These are phyloP conservation scores for Nemania serpens DNA, from an alignment of 2,329 filamentous ascomycete species.

Conservation along the genomic window DNA sequence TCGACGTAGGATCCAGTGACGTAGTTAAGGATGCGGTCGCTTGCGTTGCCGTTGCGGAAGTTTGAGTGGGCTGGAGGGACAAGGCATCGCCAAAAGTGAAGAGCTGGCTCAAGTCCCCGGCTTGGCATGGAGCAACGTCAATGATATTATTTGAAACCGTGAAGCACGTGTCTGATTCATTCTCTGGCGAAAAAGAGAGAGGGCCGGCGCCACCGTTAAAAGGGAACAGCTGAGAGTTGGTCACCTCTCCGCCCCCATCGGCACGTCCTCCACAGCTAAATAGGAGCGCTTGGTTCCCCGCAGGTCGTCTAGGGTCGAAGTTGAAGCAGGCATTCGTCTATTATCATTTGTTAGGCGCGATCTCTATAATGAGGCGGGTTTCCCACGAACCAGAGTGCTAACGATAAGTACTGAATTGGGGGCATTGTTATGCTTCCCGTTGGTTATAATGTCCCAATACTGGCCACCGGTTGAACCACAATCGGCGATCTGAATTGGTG, in stretches of 20 bases:
- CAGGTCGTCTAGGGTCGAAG: constrained; percentile 57
- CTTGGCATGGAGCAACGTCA: constrained; percentile 50
- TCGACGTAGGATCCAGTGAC: constrained; percentile 3
- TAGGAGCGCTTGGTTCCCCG: constrained; percentile 58
- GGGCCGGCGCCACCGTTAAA: constrained; percentile 50
- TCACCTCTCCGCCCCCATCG: constrained; percentile 56
- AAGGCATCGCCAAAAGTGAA: constrained; percentile 44
- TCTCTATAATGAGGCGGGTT: neutral
- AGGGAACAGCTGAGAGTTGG: constrained; percentile 57
- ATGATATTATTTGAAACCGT: constrained; percentile 50
- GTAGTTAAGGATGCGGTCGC: neutral
- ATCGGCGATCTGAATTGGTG: constrained; percentile 47
- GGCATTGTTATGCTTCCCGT: constrained; percentile 56
- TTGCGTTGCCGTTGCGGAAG: neutral
- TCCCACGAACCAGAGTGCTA: constrained; percentile 51
- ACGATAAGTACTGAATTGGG: constrained; percentile 55
- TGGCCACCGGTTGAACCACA: constrained; percentile 49
- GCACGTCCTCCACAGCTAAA: constrained; percentile 64
- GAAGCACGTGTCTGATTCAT: constrained; percentile 53
- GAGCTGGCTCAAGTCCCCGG: constrained; percentile 47
- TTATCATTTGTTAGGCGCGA: constrained; percentile 8
- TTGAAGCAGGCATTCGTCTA: constrained; percentile 63
- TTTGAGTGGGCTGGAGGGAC: constrained; percentile 15
- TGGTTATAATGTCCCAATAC: constrained; percentile 50
- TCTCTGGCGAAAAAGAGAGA: constrained; percentile 51